Conservation (phyloP, 768 basidiomycete genomes). For the Sistotremastrum suecicum region DNA sequence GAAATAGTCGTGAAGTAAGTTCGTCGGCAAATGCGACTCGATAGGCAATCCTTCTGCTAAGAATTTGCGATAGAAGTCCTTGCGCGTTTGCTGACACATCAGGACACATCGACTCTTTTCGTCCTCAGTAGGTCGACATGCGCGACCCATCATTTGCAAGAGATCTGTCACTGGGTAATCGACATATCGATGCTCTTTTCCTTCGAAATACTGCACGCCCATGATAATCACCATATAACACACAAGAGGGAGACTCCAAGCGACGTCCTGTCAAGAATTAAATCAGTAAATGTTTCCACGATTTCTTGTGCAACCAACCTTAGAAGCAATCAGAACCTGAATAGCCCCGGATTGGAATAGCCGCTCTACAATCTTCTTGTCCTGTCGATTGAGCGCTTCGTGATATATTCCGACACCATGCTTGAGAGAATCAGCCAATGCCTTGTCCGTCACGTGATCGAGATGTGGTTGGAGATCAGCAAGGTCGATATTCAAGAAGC, state of each 20-base stretch:
- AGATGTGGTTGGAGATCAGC: constrained; percentile 78
- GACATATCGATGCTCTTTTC: constrained; percentile 94
- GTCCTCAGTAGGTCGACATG: constrained; percentile 82
- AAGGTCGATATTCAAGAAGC: constrained; percentile 81
- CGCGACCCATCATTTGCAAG: constrained; percentile 98
- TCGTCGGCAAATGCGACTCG: constrained; percentile 85
- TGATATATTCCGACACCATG: constrained; percentile 94
- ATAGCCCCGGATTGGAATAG: constrained; percentile 91
- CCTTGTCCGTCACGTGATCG: constrained; percentile 66
- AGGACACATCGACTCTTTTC: constrained; percentile 85
- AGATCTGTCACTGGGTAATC: constrained; percentile 99
- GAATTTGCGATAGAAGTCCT: constrained; percentile 99
- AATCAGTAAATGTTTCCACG: background rate
- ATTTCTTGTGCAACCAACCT: constrained; percentile 29
- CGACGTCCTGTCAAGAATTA: constrained; percentile 53
- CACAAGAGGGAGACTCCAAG: constrained; percentile 89
- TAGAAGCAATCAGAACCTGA: constrained; percentile 87
- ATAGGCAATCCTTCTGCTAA: constrained; percentile 93
- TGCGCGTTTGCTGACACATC: constrained; percentile 95
- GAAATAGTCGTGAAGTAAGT: constrained; percentile 92
- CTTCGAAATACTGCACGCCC: constrained; percentile 97
- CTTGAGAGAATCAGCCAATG: constrained; percentile 65
- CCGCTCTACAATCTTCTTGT: constrained; percentile 86
- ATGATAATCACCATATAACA: constrained; percentile 98
- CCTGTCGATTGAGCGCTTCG: constrained; percentile 82